These are phyloP conservation scores for Calonectria hongkongensis DNA, from an alignment of 2,329 filamentous ascomycete genomes.

Conservation along the genomic window DNA sequence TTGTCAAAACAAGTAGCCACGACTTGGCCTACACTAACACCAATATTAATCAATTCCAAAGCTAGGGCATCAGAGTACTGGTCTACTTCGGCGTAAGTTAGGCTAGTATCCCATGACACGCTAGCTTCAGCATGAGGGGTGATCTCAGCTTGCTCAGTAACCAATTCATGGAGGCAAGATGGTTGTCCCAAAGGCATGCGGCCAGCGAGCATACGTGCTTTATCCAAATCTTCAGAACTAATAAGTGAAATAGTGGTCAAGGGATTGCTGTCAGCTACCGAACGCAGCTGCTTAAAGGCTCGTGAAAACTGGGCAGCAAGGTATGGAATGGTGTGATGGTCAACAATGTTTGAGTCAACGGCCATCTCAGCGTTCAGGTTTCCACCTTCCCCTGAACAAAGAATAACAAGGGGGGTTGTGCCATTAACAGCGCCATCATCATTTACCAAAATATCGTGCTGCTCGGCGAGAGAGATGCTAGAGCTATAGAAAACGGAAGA, in stretches of 20 bases:
- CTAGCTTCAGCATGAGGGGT: slow-evolving; percentile 14
- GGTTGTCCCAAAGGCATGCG: background rate
- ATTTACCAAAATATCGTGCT: background rate
- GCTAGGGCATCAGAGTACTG: slow-evolving; percentile 11
- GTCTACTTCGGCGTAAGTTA: slow-evolving; percentile 12
- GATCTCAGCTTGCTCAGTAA: slow-evolving; percentile 6
- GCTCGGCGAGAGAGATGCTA: background rate
- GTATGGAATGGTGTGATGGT: slow-evolving; percentile 24
- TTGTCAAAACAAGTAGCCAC: slow-evolving; percentile 38
- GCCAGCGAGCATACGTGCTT: slow-evolving; percentile 14
- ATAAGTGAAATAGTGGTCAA: slow-evolving; percentile 18
- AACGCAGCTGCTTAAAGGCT: slow-evolving; percentile 26
- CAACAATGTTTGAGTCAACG: slow-evolving; percentile 16
- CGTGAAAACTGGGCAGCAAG: slow-evolving; percentile 17
- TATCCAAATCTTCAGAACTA: background rate
- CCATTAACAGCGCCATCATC: slow-evolving; percentile 8
- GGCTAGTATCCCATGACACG: slow-evolving; percentile 2
- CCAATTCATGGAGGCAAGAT: slow-evolving; percentile 16
- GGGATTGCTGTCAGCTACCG: background rate
- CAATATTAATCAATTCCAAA: slow-evolving; percentile 1
- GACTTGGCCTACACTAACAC: slow-evolving; percentile 22
- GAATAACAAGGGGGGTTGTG: slow-evolving; percentile 8
- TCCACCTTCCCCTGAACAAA: slow-evolving; percentile 8
- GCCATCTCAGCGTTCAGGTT: slow-evolving; percentile 10
- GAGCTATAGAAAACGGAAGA: slow-evolving; percentile 6